phyloP scores from a whole-genome alignment of 2,329 filamentous ascomycete species.

The Microcyclospora pomicola region DNA sequence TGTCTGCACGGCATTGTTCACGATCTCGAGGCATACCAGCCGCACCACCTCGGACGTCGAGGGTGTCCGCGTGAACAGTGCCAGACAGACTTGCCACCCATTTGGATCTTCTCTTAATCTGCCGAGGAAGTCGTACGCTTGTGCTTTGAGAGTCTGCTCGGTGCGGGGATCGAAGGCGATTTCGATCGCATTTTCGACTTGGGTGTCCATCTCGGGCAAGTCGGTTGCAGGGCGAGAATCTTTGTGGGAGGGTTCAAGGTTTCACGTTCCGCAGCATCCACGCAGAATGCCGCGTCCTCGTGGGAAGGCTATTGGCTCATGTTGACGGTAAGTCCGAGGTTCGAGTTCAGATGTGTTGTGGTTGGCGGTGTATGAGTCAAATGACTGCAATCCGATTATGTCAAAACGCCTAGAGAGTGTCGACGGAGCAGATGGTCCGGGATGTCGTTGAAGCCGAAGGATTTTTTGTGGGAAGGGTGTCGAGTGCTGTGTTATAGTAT shows the following conservation, averaged over 20 bases:
- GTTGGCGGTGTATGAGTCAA: slow-evolving; percentile 3
- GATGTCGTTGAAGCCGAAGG: too few species aligned
- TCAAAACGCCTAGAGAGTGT: too few species aligned
- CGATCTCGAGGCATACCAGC: slow-evolving; percentile 76
- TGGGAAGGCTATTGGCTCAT: slow-evolving; percentile 3
- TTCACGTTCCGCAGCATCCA: slow-evolving; percentile 3
- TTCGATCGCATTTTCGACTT: slow-evolving; percentile 92
- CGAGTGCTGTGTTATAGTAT: too few species aligned
- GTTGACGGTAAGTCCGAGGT: not conserved
- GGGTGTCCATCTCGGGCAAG: slow-evolving; percentile 15
- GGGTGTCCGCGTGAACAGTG: slow-evolving; percentile 69
- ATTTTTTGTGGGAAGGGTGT: too few species aligned
- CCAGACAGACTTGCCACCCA: slow-evolving; percentile 80
- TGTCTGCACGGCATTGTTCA: slow-evolving; percentile 80
- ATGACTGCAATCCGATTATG: slow-evolving; percentile 1
- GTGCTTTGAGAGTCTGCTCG: slow-evolving; percentile 58
- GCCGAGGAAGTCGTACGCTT: slow-evolving; percentile 67
- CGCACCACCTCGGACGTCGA: slow-evolving; percentile 71
- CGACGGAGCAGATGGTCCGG: too few species aligned
- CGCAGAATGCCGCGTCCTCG: slow-evolving; percentile 3
- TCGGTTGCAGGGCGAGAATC: not conserved
- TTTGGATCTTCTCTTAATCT: slow-evolving; percentile 70
- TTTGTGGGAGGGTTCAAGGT: too few species aligned
- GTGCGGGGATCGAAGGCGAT: slow-evolving; percentile 78
- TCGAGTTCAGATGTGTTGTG: not conserved